phyloP scores from a whole-genome alignment of 2,329 filamentous ascomycete species.

The Verticillium tricorpus region DNA sequence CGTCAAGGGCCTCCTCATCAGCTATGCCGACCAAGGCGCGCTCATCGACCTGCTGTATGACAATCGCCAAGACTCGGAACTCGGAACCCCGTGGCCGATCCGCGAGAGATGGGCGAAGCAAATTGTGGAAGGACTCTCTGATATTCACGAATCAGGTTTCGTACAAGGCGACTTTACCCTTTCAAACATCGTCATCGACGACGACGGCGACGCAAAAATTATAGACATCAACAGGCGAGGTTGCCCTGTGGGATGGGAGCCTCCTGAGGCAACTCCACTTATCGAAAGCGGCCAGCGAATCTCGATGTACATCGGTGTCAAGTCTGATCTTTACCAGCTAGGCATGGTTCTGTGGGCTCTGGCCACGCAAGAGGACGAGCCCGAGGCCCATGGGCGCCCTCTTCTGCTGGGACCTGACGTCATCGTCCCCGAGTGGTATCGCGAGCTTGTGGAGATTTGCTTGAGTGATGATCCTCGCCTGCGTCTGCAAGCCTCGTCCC shows the following conservation, averaged over 20 bases:
- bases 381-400: slow-evolving; percentile 72
- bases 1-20: slow-evolving; percentile 87
- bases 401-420: slow-evolving; percentile 54
- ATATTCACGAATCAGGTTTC: slow-evolving; percentile 93
- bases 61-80: slow-evolving; percentile 51
- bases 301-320: slow-evolving; percentile 96
- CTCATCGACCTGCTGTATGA: slow-evolving; percentile 91
- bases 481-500: slow-evolving; percentile 66
- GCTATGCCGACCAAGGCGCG: slow-evolving; percentile 79
- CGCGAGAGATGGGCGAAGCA: slow-evolving; percentile 87
- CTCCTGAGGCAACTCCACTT: slow-evolving; percentile 80
- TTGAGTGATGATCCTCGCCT: slow-evolving; percentile 69
- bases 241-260: slow-evolving; percentile 97
- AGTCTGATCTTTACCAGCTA: slow-evolving; percentile 92
- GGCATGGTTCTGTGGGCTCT: slow-evolving; percentile 97
- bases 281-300: slow-evolving; percentile 87
- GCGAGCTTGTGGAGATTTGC: slow-evolving; percentile 69
- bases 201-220: slow-evolving; percentile 81
- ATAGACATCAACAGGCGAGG: slow-evolving; percentile 97
- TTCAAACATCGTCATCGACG: slow-evolving; percentile 93
- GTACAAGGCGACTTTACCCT: slow-evolving; percentile 97
- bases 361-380: slow-evolving; percentile 83
- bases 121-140: slow-evolving; percentile 81
- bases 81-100: slow-evolving; percentile 60
- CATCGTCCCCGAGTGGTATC: slow-evolving; percentile 75